Evolutionary conservation across 441 rosid species (phyloP).

Genomic region (Gossypium gossypioides): DNA sequence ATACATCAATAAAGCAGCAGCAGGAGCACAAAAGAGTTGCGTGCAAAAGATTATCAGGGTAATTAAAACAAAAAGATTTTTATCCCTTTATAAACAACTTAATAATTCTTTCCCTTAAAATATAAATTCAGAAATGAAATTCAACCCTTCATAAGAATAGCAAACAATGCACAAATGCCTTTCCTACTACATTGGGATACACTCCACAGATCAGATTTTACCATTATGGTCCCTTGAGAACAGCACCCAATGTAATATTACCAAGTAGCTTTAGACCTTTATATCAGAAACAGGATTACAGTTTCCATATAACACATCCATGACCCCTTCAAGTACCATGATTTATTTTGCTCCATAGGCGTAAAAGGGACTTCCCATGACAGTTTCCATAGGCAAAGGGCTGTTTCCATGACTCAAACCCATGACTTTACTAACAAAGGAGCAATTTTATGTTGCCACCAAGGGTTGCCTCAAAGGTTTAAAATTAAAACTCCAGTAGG

Average conservation of each 20-base stretch:
- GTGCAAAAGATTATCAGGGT: conserved; percentile 2
- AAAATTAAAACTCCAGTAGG: background rate
- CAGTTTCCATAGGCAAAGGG: background rate
- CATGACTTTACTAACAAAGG: background rate
- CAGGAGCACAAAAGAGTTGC: background rate
- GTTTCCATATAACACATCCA: background rate
- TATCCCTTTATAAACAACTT: background rate
- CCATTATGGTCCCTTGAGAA: background rate
- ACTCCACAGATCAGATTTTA: background rate
- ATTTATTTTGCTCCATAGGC: background rate
- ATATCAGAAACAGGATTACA: background rate
- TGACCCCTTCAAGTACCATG: background rate
- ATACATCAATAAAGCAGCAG: background rate
- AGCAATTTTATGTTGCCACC: background rate
- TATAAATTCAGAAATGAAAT: background rate
- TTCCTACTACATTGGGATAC: background rate
- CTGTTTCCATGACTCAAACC: background rate
- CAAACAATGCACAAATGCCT: background rate
- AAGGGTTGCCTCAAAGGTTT: background rate
- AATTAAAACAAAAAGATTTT: background rate
- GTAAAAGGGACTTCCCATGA: background rate
- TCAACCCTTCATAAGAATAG: background rate
- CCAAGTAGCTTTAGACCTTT: background rate
- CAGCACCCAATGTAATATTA: background rate
- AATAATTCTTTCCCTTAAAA: background rate